Base-by-base conservation (phyloP, 2,329 filamentous ascomycete species). In the Nigrospora sphaerica region DNA sequence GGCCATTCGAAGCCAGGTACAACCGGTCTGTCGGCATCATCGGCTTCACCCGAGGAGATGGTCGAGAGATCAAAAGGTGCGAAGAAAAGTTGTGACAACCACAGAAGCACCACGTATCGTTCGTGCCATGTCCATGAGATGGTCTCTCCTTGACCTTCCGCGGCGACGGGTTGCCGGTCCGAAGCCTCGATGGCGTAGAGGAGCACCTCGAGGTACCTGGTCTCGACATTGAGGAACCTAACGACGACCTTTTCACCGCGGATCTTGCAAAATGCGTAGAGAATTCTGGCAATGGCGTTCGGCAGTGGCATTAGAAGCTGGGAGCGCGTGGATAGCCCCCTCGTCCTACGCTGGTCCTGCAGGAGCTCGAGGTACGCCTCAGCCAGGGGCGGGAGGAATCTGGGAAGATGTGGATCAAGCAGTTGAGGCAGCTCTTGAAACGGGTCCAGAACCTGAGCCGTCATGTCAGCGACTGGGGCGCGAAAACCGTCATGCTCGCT, bases 391-490 rank as follows among this genome's bases (percentile, higher is more conserved):
- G 88, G 85, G 42, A 97, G 73, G 65, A 95, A 82, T 52, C 70
- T 76, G 43, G 86, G 82, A 37, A 98, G 75, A 63, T 92, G 80
- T 11, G 88, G 81, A 66, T 98, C 93, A 23, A 98, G 78, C 35
- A 97, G 77, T 63, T 98, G 93, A 16, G 93, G 93, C 54, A 95
- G 85, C 71, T 96, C 91, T 73, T 97, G 92, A 56, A 97, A 98
- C 2, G 86, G 83, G 55, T 96, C 90, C 42, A 98, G 80, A 5
- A 78, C 63, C 72, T 76, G 46, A 34, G 65, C 39, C 47, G 50
- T 19, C 35, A 11, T 14, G 48, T 53, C 28, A 56, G 53, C 38
- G 16, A 42, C 38, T 48, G 14, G 9, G 6, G 3, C 28, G 12
- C 7, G 11, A 9, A 14, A 52, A 50, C 35, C 57, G 49, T 17